Percentiles rank a stretch among this genome's conserved stretches.
These are phyloP conservation scores for Colletotrichum phormii DNA, from an alignment of 2,329 filamentous ascomycete species.

Conservation along the genomic window DNA sequence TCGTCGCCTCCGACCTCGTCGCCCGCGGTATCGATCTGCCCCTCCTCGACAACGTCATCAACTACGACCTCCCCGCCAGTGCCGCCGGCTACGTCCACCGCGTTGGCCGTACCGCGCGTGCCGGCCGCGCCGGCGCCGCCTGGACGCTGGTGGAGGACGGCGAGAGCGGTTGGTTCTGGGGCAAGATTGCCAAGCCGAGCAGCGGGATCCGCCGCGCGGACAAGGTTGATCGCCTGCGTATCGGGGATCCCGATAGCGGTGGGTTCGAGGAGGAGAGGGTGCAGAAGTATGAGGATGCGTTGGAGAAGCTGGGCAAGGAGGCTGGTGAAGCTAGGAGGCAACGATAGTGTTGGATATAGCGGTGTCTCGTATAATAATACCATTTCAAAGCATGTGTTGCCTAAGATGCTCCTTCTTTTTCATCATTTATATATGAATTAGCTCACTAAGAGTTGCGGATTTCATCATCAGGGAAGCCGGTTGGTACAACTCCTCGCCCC, in stretches of 20 bases:
- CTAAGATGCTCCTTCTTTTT: background rate
- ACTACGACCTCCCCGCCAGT: slow-evolving; percentile 90
- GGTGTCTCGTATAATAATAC: background rate
- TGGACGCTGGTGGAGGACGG: slow-evolving; percentile 88
- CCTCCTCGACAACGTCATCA: slow-evolving; percentile 85
- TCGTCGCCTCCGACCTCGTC: slow-evolving; percentile 94
- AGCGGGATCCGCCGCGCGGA: slow-evolving; percentile 57
- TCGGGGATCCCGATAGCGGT: slow-evolving; percentile 48
- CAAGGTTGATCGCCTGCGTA: slow-evolving; percentile 60
- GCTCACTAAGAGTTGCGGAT: no score
- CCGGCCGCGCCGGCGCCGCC: slow-evolving; percentile 78
- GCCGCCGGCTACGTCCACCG: slow-evolving; percentile 89
- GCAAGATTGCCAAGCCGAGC: slow-evolving; percentile 74
- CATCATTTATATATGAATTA: no score
- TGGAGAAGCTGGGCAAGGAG: slow-evolving; percentile 72
- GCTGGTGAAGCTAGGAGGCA: slow-evolving; percentile 53
- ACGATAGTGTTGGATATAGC: slow-evolving; percentile 10
- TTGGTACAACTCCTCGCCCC: no score
- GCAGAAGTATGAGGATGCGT: slow-evolving; percentile 63
- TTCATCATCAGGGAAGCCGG: no score
- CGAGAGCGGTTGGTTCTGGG: slow-evolving; percentile 94
- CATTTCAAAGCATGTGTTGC: background rate
- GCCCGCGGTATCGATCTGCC: slow-evolving; percentile 89
- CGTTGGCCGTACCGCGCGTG: slow-evolving; percentile 90
- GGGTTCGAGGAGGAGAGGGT: slow-evolving; percentile 62